phyloP scores from a whole-genome alignment of 306 rosid genomes.

The Pyrus betulifolia region DNA sequence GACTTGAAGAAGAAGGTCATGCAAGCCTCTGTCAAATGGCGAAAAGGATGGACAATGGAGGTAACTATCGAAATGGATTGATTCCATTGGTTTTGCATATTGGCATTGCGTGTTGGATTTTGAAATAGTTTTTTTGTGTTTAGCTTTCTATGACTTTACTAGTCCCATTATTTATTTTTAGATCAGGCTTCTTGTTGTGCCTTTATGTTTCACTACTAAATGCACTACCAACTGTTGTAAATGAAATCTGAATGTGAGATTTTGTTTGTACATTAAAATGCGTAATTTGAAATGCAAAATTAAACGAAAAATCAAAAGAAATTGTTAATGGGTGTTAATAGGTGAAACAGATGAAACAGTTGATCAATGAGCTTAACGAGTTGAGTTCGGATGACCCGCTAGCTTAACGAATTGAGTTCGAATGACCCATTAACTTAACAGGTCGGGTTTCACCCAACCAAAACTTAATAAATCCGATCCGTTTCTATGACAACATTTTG shows the following conservation, averaged over 20 bases:
- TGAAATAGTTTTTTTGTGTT: constrained; percentile 6
- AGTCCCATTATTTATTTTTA: constrained; percentile 6
- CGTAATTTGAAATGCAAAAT: too few relatives aligned
- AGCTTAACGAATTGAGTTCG: too few relatives aligned
- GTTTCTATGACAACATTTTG: too few relatives aligned
- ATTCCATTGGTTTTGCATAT: constrained; percentile 25
- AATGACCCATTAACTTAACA: too few relatives aligned
- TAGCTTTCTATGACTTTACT: constrained; percentile 17
- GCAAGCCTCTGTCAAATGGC: constrained; percentile 64
- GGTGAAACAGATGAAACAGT: too few relatives aligned
- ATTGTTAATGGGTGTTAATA: too few relatives aligned
- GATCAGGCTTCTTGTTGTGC: too few relatives aligned
- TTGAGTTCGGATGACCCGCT: too few relatives aligned
- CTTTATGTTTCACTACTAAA: background rate
- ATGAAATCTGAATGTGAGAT: background rate
- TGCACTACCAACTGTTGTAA: background rate
- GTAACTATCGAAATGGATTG: constrained; percentile 31
- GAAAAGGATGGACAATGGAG: constrained; percentile 90
- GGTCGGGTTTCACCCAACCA: accelerated
- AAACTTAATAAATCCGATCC: too few relatives aligned
- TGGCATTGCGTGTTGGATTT: background rate
- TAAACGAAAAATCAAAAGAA: too few relatives aligned
- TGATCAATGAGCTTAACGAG: too few relatives aligned
- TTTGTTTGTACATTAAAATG: too few relatives aligned
- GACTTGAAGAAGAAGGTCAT: constrained; percentile 85